Evolutionary conservation across 2,329 filamentous ascomycete genomes (phyloP).

Genomic region (Fusarium stilboides): DNA sequence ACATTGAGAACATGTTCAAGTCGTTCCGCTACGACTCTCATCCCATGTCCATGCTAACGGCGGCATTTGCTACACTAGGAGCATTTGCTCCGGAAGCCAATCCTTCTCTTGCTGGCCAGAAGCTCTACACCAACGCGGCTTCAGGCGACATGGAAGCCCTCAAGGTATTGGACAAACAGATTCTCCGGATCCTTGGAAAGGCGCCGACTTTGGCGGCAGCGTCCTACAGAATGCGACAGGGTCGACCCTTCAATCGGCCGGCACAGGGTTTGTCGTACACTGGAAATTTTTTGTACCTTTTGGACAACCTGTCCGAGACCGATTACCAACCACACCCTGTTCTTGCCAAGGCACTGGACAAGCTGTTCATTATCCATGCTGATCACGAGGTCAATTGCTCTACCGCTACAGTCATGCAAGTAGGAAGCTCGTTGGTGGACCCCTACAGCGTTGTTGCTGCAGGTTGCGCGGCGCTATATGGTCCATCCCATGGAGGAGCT

Average conservation of each 20-base stretch:
- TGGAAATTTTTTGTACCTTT: constrained; percentile 69
- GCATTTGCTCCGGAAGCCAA: constrained; percentile 66
- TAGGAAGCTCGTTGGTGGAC: constrained; percentile 70
- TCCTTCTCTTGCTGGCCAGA: constrained; percentile 65
- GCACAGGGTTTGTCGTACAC: constrained; percentile 65
- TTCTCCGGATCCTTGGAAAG: constrained; percentile 67
- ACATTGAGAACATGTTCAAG: constrained; percentile 66
- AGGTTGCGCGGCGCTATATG: constrained; percentile 68
- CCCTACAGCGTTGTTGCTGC: constrained; percentile 68
- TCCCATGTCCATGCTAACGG: constrained; percentile 67
- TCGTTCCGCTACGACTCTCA: constrained; percentile 67
- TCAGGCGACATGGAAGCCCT: constrained; percentile 59
- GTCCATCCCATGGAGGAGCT: constrained; percentile 72
- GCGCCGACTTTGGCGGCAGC: constrained; percentile 66
- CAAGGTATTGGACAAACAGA: constrained; percentile 65
- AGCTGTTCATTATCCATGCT: constrained; percentile 69
- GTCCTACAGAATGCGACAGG: constrained; percentile 67
- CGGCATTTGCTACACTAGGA: constrained; percentile 65
- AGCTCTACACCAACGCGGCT: constrained; percentile 64
- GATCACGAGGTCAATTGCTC: constrained; percentile 74
- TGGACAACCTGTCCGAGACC: constrained; percentile 65
- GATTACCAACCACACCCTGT: constrained; percentile 65
- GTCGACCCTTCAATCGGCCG: constrained; percentile 66
- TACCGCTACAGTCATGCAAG: constrained; percentile 69
- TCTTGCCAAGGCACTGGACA: constrained; percentile 66